Evolutionary conservation across 345 rosid species (phyloP), one percentile per base, ranked within the genome.

Genomic region (Salix koriyanagi): DNA sequence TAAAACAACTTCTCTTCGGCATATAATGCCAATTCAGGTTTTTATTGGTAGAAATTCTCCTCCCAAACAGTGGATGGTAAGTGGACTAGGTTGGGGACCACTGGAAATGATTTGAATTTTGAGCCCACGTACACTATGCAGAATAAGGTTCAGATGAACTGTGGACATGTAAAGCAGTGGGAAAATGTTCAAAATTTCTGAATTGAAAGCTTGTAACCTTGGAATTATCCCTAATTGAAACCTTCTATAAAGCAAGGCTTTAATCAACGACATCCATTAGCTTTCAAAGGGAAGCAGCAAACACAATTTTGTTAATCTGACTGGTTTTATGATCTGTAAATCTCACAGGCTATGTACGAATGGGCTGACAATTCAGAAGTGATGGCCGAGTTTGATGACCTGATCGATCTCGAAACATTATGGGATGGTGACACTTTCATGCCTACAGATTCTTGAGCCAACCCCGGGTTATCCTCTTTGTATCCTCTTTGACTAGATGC

Each of bases 361-460:
- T 74, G 75, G 71, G 85, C 78, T 66, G 82, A 69, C 72, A 70
- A 70, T 36, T 54, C 87, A 18, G 88, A 81, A 72, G 89, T 77
- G 65, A 72, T 85, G 41, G 67, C 56, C 3, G 89, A 82, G 73
- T 84, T 88, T 67, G 91, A 84, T 66, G 89, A 88, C 80, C 78
- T 87, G 73, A 81, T 88, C 25, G 93, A 89, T 82, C 77, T 91
- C 41, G 94, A 84, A 69, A 84, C 86, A 65, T 64, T 85, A 76
- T 81, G 87, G 80, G 91, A 84, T 32, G 84, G 84, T 30, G 91
- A 92, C 76, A 81, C 85, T 41, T 81, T 71, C 76, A 86, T 88
- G 91, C 73, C 84, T 16, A 65, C 82, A 7, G 83, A 79, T 76
- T 83, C 83, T 50, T 87, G 86, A 84, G 36, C 25, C 44, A 66